A percentile compares a stretch with the other conserved stretches of the same genome.
Conservation (phyloP, 2,329 filamentous ascomycete genomes). For the Chrysosporium queenslandicum region DNA sequence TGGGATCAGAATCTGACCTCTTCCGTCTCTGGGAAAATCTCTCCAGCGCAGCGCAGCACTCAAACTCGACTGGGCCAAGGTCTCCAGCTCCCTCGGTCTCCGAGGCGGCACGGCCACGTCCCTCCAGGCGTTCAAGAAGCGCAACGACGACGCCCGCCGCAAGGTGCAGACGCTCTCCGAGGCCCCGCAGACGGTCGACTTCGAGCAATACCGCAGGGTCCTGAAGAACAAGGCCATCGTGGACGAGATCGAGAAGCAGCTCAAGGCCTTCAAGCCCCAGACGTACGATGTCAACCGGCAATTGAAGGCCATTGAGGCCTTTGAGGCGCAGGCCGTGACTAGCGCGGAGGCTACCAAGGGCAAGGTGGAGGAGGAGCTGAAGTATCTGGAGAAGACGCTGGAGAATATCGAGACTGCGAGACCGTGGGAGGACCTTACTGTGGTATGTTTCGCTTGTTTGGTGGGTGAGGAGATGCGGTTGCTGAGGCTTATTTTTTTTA, state of each 20-base stretch:
- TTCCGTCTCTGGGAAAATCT: background rate
- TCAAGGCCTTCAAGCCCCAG: slow-evolving; percentile 79
- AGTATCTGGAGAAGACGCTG: slow-evolving; percentile 86
- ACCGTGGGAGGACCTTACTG: slow-evolving; percentile 93
- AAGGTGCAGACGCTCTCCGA: slow-evolving; percentile 77
- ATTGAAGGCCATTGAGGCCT: slow-evolving; percentile 95
- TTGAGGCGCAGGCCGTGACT: slow-evolving; percentile 93
- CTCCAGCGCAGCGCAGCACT: slow-evolving; percentile 86
- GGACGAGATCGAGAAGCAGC: slow-evolving; percentile 95
- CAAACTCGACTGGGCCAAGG: slow-evolving; percentile 98
- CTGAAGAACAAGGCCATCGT: slow-evolving; percentile 95
- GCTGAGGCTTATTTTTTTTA: slow-evolving; percentile 12
- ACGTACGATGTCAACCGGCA: slow-evolving; percentile 89
- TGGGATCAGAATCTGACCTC: background rate
- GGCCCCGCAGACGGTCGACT: slow-evolving; percentile 79
- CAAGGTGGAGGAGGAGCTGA: slow-evolving; percentile 88
- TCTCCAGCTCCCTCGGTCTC: slow-evolving; percentile 88
- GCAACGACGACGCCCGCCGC: slow-evolving; percentile 96
- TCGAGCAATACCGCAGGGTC: slow-evolving; percentile 77
- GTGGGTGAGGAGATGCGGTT: background rate
- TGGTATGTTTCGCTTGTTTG: slow-evolving; percentile 61
- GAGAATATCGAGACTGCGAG: slow-evolving; percentile 95
- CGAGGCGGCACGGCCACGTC: slow-evolving; percentile 86
- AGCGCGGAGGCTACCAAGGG: slow-evolving; percentile 95
- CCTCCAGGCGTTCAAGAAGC: slow-evolving; percentile 97